These are phyloP conservation scores for Larix kaempferi DNA, from an alignment of 75 land plant genomes.

Conservation along the genomic window DNA sequence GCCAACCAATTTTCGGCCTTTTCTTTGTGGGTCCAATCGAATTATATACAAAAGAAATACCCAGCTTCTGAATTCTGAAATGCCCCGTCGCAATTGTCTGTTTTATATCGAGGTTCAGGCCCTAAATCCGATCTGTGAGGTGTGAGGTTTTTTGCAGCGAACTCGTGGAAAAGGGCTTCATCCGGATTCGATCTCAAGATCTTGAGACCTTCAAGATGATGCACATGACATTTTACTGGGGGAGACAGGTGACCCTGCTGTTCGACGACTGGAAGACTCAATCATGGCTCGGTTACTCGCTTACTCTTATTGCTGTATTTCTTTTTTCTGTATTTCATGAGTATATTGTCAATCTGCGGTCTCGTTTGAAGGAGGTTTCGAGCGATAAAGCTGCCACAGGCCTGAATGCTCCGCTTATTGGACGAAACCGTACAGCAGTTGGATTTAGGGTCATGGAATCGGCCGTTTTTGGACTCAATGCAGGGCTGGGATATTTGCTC, in stretches of 20 bases:
- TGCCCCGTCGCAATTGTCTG: too few relatives aligned
- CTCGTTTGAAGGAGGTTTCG: conserved; percentile 20
- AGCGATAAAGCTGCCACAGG: background rate
- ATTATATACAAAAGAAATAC: too few relatives aligned
- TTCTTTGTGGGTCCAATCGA: too few relatives aligned
- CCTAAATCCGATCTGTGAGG: too few relatives aligned
- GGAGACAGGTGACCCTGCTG: conserved; percentile 71
- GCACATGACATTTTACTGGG: conserved; percentile 94
- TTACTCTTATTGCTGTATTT: conserved; percentile 62
- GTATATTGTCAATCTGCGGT: conserved; percentile 54
- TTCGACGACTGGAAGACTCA: conserved; percentile 74
- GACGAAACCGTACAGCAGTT: background rate
- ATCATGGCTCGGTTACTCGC: conserved; percentile 56
- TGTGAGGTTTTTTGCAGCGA: too few relatives aligned
- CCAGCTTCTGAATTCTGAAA: too few relatives aligned
- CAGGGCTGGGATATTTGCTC: conserved; percentile 63
- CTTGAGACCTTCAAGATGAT: conserved; percentile 26
- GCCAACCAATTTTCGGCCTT: too few relatives aligned
- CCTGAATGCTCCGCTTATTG: background rate
- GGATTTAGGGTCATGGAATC: conserved; percentile 27
- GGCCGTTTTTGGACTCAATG: conserved; percentile 40
- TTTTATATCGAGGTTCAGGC: too few relatives aligned
- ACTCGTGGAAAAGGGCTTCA: too few relatives aligned
- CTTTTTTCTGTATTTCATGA: conserved; percentile 67
- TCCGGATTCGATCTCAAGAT: too few relatives aligned